These are phyloP conservation scores for Trichosporon faecale DNA, from an alignment of 1,284 basidiomycete species.

Conservation along the genomic window DNA sequence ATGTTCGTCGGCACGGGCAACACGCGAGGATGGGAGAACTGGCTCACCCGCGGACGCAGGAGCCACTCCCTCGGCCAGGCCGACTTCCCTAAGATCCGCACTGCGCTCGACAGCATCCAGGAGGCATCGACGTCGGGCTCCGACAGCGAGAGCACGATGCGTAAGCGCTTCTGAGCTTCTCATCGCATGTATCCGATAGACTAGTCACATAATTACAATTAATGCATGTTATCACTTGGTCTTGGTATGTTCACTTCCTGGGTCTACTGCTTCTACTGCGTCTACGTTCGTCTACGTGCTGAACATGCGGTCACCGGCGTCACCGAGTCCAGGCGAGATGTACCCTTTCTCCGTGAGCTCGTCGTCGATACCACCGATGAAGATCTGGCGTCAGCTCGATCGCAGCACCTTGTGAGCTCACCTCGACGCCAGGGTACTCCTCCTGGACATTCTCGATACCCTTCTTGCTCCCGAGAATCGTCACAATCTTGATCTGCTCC, in stretches of 20 bases:
- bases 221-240: neutral
- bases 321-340: constrained; percentile 82
- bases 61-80: constrained; percentile 31
- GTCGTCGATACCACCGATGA: constrained; percentile 75
- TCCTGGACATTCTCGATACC: constrained; percentile 67
- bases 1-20: constrained; percentile 59
- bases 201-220: neutral
- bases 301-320: constrained; percentile 57
- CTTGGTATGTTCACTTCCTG: neutral
- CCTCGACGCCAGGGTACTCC: constrained; percentile 76
- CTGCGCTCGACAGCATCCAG: neutral
- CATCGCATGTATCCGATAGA: neutral
- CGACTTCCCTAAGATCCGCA: neutral
- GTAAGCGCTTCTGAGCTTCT: neutral
- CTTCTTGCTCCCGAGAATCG: constrained; percentile 71
- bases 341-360: constrained; percentile 68
- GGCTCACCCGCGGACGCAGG: constrained; percentile 33
- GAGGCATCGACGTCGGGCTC: constrained; percentile 1
- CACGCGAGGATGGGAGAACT: constrained; percentile 37
- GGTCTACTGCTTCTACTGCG: neutral
- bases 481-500: constrained; percentile 72
- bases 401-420: constrained; percentile 42
- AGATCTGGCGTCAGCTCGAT: constrained; percentile 60
- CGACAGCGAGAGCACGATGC: neutral
- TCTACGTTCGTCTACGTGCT: constrained; percentile 14